Evolutionary conservation across 2,329 filamentous ascomycete genomes (phyloP), one percentile per base, ranked within the genome.

Genomic region (Penicillium brasilianum): DNA sequence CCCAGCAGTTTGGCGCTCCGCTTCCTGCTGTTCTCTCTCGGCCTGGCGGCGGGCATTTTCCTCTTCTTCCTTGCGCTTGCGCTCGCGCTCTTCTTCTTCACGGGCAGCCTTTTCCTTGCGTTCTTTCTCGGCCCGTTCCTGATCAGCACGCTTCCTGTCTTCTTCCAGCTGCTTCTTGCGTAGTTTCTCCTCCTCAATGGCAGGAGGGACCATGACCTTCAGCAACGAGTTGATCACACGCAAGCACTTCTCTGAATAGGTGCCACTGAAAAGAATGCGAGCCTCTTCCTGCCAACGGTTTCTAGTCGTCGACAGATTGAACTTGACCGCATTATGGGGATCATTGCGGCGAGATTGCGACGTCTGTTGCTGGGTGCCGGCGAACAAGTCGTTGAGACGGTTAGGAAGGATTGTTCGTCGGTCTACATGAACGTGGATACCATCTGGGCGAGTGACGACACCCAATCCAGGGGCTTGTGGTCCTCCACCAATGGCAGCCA

Each of bases 221-320:
- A 92, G 81, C 28, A 99, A 85, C 2, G 87, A 84, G 66, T 86
- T 89, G 65, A 89, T 79, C 16, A 96, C 82, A 56, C 86, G 86
- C 62, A 85, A 82, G 2, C 88, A 85, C 72, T 90, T 90, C 52
- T 97, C 93, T 3, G 85, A 74, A 55, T 89, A 85, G 52, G 80
- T 83, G 22, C 82, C 78, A 28, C 91, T 90, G 76, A 95, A 98
- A 0, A 98, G 84, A 75, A 99, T 88, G 65, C 90, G 88, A 9
- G 93, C 89, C 76, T 98, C 96, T 72, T 97, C 92, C 72, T 91
- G 87, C 89, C 96, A 99, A 63, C 95, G 89, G 56, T 85, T 84
- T 58, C 85, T 82, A 1, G 95, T 98, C 9, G 86, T 83, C 39
- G 87, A 86, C 9, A 92, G 83, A 20, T 84, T 80, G 74, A 98